Percentiles rank a stretch among this genome's conserved stretches.
Conservation (phyloP, 2,329 filamentous ascomycete species). For the Fusarium proliferatum region DNA sequence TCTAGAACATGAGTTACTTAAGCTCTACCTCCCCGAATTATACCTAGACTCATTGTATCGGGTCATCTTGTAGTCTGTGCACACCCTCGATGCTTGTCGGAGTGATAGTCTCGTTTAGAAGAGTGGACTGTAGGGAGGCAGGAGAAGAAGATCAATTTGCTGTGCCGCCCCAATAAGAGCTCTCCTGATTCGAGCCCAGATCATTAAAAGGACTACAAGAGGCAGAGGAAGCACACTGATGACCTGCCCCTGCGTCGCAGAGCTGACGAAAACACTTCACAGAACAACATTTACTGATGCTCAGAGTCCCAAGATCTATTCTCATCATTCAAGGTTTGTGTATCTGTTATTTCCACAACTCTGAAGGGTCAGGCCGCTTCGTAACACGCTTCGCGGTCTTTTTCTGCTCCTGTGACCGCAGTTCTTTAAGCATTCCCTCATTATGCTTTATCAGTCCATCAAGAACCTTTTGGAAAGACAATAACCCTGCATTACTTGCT, state of each 20-base stretch:
- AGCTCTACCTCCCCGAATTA: rapidly evolving
- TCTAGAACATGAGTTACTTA: not conserved
- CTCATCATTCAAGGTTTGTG: not conserved
- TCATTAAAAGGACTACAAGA: rapidly evolving
- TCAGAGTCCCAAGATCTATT: not conserved
- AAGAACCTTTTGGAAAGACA: not conserved
- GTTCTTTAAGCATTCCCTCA: not conserved
- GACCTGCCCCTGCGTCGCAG: rapidly evolving
- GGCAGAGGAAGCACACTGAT: not conserved
- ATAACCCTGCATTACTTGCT: not conserved
- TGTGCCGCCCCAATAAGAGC: not conserved
- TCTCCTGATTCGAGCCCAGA: rapidly evolving
- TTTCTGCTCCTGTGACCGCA: not conserved
- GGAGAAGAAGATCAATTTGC: not conserved
- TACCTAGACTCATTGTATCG: rapidly evolving
- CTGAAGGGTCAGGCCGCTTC: rapidly evolving
- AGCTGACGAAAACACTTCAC: rapidly evolving
- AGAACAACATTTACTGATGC: not conserved
- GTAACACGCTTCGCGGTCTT: not conserved
- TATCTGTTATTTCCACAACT: no score
- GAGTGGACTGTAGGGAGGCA: not conserved
- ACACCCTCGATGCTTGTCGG: not conserved
- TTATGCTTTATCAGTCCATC: not conserved
- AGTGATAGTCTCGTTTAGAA: no score
- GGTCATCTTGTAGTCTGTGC: not conserved